These are phyloP conservation scores for Biancaea sappan DNA, from an alignment of 306 rosid species.

Conservation along the genomic window DNA sequence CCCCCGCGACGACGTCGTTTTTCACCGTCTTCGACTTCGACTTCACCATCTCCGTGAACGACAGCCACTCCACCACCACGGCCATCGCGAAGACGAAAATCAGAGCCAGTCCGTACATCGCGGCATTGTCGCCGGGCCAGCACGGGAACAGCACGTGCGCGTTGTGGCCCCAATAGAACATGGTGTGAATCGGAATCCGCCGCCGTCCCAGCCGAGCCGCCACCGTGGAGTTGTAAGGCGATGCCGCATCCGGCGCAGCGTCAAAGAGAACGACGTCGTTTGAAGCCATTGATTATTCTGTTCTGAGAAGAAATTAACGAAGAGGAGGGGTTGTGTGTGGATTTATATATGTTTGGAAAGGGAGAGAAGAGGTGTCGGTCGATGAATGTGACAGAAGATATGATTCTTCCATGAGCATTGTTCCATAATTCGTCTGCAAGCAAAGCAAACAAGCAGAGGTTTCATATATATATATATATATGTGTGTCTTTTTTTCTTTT, in stretches of 20 bases:
- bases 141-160: slow-evolving; percentile 58
- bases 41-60: slow-evolving; percentile 45
- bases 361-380: not conserved
- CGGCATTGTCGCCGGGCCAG: slow-evolving; percentile 63
- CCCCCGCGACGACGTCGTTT: slow-evolving; percentile 24
- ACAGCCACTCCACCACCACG: slow-evolving; percentile 64
- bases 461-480: not conserved
- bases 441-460: not conserved
- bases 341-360: not conserved
- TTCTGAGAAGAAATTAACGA: not conserved
- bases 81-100: slow-evolving; percentile 62
- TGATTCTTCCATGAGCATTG: not conserved
- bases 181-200: slow-evolving; percentile 46
- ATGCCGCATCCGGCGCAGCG: not conserved
- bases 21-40: slow-evolving; percentile 34
- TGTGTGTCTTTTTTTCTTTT: no score
- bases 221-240: slow-evolving; percentile 38
- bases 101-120: slow-evolving; percentile 69
- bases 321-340: not conserved
- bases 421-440: slow-evolving; percentile 25
- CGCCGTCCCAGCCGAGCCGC: slow-evolving; percentile 37
- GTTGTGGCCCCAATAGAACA: slow-evolving; percentile 64
- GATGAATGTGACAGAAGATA: not conserved
- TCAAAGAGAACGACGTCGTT: not conserved
- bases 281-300: not conserved